Base-by-base conservation (phyloP, 805 yeast genomes). In the Candida insectalens region DNA sequence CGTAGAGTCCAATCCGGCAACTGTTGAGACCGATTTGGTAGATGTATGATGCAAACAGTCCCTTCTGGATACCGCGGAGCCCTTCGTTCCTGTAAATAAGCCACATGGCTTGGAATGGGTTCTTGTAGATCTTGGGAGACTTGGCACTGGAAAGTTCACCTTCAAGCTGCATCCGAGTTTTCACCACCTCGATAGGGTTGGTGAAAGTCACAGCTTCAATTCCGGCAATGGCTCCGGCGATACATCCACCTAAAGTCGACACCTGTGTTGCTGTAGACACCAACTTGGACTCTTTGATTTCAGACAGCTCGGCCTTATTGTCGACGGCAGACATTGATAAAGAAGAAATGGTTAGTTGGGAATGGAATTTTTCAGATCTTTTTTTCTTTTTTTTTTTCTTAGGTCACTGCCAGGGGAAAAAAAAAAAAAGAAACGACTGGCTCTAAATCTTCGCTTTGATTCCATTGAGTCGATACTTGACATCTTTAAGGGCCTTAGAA, bases 151-250 rank as follows among this genome's bases (percentile, higher is more conserved):
- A 62, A 33, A 89, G 65, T 59, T 92, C 97, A 39, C 98, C 98
- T 58, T 92, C 96, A 30, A 92, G 65, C 57, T 92, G 98, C 94
- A 89, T 83, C 61, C 97, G 67, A 6, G 95, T 92, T 62, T 92
- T 92, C 46, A 89, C 85, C 41, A 92, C 65, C 58, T 92, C 98
- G 42, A 92, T 80, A 5, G 98, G 98, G 54, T 92, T 92, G 4
- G 97, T 88, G 53, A 89, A 78, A 0, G 96, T 89, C 29, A 92
- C 98, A 0, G 98, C 97, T 35, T 94, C 92, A 63, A 97, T 88
- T 3, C 97, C 96, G 3, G 98, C 98, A 12, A 82, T 38, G 6
- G 92, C 95, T 36, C 96, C 96, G 4, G 96, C 95, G 4, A 77
- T 49, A 47, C 88, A 85, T 2, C 95, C 94, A 15, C 94, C 94